Percentiles rank a stretch among this genome's conserved stretches.
phyloP scores from a whole-genome alignment of 2,329 filamentous ascomycete species.

The Hirsutella minnesotensis region DNA sequence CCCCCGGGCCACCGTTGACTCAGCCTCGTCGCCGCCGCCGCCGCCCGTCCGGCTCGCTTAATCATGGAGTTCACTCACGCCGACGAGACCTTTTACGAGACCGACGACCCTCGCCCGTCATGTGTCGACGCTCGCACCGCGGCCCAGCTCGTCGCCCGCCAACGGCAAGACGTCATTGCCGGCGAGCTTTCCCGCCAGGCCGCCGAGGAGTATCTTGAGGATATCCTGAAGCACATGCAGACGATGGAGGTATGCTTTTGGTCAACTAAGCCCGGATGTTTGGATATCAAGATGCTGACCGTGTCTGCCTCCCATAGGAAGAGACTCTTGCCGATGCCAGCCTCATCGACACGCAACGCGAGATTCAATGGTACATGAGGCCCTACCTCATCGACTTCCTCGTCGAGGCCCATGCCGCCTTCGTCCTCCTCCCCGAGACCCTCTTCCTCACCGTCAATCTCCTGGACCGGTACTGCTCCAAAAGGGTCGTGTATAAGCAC shows the following conservation, averaged over 20 bases:
- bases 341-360: conserved; percentile 96
- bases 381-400: conserved; percentile 97
- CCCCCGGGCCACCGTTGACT: conserved; percentile 3
- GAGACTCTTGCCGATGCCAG: conserved; percentile 92
- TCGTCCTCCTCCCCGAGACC: conserved; percentile 86
- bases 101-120: conserved; percentile 34
- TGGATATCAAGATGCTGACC: conserved; percentile 11
- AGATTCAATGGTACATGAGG: conserved; percentile 99
- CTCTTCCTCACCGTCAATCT: conserved; percentile 95
- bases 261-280: background rate
- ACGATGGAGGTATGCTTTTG: conserved; percentile 65
- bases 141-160: conserved; percentile 64
- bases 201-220: conserved; percentile 84
- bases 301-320: conserved; percentile 28
- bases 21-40: background rate
- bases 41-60: conserved; percentile 11
- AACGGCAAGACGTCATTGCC: conserved; percentile 78
- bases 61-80: conserved; percentile 34
- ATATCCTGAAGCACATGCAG: conserved; percentile 88
- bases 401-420: conserved; percentile 91
- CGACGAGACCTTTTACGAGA: conserved; percentile 41
- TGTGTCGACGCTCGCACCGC: conserved; percentile 63
- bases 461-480: conserved; percentile 94
- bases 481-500: conserved; percentile 95
- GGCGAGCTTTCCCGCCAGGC: conserved; percentile 79